Percentiles rank a stretch among this genome's conserved stretches.
Evolutionary conservation across 352 stramenopile genomes (phyloP).

Genomic region (Phytopythium ostracodes): DNA sequence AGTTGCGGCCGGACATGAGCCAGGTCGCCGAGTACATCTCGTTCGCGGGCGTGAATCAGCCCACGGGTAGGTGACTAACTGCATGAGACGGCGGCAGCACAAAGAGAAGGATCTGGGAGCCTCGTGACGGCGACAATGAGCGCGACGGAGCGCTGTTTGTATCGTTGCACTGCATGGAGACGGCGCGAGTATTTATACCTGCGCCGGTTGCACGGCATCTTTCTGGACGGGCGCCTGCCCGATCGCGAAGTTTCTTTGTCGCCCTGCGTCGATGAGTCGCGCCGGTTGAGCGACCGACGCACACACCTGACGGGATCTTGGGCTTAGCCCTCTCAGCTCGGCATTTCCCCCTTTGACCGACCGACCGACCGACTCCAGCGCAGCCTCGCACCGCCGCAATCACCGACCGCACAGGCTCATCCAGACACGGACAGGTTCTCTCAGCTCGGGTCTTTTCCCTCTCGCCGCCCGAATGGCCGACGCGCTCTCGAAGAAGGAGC

Average conservation of each 20-base stretch:
- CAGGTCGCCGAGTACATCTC: constrained; percentile 57
- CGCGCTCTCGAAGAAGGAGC: constrained; percentile 47
- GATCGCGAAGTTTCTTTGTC: background rate
- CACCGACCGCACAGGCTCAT: background rate
- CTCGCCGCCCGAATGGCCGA: constrained; percentile 12
- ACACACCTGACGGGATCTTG: background rate
- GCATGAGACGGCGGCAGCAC: no score
- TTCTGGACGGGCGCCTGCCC: background rate
- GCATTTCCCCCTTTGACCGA: background rate
- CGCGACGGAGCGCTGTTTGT: no score
- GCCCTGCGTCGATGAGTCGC: constrained; percentile 2
- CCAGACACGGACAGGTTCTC: background rate
- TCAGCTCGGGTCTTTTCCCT: background rate
- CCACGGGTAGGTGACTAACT: no score
- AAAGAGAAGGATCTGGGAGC: no score
- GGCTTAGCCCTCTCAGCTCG: background rate
- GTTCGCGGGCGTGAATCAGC: constrained; percentile 18
- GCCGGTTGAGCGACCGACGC: background rate
- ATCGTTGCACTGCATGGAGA: no score
- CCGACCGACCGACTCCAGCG: no score
- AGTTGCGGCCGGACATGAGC: constrained; percentile 49
- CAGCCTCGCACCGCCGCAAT: background rate
- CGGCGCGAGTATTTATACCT: background rate
- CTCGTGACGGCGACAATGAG: no score
- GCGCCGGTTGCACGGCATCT: constrained; percentile 1